Evolutionary conservation across 345 rosid genomes (phyloP).

Genomic region (Eucalyptus marginata): DNA sequence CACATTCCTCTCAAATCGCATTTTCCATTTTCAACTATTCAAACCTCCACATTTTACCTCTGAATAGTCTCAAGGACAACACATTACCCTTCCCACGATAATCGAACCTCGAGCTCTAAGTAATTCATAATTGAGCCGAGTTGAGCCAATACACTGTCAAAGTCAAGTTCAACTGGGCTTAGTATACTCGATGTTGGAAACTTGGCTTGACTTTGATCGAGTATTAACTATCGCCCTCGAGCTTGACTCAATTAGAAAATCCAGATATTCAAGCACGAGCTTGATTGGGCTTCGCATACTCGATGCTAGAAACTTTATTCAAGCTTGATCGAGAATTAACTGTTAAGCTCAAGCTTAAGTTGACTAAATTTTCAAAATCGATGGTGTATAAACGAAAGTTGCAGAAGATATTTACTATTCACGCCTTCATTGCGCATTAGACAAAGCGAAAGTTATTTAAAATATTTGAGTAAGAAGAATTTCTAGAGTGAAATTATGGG

Average conservation of each 20-base stretch:
- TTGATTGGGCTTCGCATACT: background rate
- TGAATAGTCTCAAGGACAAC: too few relatives aligned
- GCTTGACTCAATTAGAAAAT: background rate
- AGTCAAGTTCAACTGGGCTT: background rate
- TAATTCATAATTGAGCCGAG: background rate
- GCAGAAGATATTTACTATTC: background rate
- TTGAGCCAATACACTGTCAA: background rate
- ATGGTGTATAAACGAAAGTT: background rate
- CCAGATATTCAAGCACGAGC: background rate
- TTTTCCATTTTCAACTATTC: background rate
- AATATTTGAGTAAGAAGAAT: background rate
- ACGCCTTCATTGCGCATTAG: background rate
- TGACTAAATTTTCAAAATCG: background rate
- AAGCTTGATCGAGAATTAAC: background rate
- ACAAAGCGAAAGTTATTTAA: background rate
- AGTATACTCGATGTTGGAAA: background rate
- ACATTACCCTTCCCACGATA: too few relatives aligned
- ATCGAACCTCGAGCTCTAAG: background rate
- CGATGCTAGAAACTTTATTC: background rate
- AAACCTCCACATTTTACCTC: background rate
- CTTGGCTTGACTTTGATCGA: background rate
- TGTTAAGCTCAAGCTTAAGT: background rate
- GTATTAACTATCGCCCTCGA: background rate
- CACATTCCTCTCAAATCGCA: background rate
- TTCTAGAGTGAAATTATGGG: background rate